A percentile compares a stretch with the other conserved stretches of the same genome.
Conservation (phyloP, 106 monocot genomes). For the Dactylorhiza incarnata region DNA sequence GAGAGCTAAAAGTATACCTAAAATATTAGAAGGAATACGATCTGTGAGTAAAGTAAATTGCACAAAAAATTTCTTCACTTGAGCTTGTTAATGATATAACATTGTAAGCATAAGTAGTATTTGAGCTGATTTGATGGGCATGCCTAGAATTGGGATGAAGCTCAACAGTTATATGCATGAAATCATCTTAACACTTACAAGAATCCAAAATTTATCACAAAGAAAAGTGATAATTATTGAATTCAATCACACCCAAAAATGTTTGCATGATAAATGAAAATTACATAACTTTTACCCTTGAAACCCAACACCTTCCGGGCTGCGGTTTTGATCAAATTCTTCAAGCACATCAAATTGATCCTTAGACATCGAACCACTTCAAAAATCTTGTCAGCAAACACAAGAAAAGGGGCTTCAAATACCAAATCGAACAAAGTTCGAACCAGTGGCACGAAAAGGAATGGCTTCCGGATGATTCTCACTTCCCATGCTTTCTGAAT, state of each 20-base stretch:
- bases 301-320: background rate
- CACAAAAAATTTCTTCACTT: no score
- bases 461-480: background rate
- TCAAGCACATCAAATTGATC: background rate
- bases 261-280: background rate
- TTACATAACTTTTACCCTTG: background rate
- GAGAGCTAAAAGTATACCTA: no score
- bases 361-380: no score
- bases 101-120: background rate
- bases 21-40: no score
- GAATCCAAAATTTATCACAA: background rate
- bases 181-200: background rate
- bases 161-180: background rate
- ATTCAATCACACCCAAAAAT: background rate
- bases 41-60: no score
- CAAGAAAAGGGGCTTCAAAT: no score
- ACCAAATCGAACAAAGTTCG: no score
- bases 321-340: background rate
- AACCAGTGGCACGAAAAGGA: no score
- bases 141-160: background rate
- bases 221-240: background rate
- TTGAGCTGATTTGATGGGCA: background rate
- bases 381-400: no score
- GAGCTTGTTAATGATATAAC: no score
- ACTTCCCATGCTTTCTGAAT: slow-evolving; percentile 40